Evolutionary conservation across 768 basidiomycete genomes (phyloP).

Genomic region (Cyclocybe cylindracea): DNA sequence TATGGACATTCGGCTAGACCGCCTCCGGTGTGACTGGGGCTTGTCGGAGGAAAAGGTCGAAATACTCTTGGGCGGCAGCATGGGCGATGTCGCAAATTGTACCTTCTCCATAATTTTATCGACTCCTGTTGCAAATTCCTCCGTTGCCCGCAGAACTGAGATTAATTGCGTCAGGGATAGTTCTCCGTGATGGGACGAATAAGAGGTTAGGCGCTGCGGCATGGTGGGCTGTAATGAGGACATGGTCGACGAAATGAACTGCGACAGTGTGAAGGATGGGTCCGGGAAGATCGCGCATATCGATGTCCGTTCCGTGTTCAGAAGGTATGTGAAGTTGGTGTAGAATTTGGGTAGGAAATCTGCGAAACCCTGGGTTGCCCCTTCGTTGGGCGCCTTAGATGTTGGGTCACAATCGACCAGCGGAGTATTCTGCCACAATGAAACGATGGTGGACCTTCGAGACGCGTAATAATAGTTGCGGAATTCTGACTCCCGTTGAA

Average conservation of each 20-base stretch:
- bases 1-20: constrained; percentile 67
- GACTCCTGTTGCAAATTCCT: constrained; percentile 76
- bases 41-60: constrained; percentile 18
- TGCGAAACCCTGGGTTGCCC: constrained; percentile 44
- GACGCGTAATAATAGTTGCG: constrained; percentile 93
- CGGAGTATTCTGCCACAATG: constrained; percentile 65
- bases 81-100: constrained; percentile 34
- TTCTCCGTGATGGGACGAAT: constrained; percentile 67
- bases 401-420: constrained; percentile 49
- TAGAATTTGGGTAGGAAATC: constrained; percentile 80
- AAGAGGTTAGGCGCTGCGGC: constrained; percentile 71
- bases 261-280: constrained; percentile 72
- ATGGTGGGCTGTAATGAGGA: constrained; percentile 81
- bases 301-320: constrained; percentile 70
- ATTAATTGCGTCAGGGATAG: constrained; percentile 72
- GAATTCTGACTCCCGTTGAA: constrained; percentile 92
- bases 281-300: constrained; percentile 90
- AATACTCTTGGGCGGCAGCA: constrained; percentile 8
- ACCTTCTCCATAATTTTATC: constrained; percentile 81
- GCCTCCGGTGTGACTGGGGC: constrained; percentile 42
- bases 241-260: constrained; percentile 81
- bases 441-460: constrained; percentile 61
- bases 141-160: constrained; percentile 67
- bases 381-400: constrained; percentile 12
- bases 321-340: constrained; percentile 58